A percentile compares a stretch with the other conserved stretches of the same genome.
Conservation (phyloP, 2,329 filamentous ascomycete genomes). For the Arachnomyces sp. region DNA sequence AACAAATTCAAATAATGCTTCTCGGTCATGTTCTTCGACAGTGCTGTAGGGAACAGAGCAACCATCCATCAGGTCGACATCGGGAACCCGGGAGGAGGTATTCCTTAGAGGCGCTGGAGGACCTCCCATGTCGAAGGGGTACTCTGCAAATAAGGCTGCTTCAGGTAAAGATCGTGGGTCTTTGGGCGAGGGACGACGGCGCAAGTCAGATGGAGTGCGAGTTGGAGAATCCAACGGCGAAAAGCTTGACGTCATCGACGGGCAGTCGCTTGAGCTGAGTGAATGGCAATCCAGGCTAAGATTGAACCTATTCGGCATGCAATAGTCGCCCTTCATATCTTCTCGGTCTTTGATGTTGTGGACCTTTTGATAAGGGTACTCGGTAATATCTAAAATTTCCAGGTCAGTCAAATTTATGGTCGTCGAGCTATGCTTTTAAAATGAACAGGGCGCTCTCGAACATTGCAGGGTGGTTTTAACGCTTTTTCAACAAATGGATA, state of each 20-base stretch:
- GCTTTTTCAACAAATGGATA: too few relatives aligned
- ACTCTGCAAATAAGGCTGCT: constrained; percentile 19
- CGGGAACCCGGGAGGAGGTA: constrained; percentile 25
- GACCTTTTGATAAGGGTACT: constrained; percentile 15
- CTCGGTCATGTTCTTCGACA: constrained; percentile 27
- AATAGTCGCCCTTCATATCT: constrained; percentile 33
- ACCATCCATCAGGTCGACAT: constrained; percentile 26
- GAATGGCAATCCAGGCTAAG: constrained; percentile 33
- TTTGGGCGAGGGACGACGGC: constrained; percentile 33
- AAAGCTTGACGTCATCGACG: constrained; percentile 33
- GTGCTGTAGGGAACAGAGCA: constrained; percentile 26
- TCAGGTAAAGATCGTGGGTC: constrained; percentile 32
- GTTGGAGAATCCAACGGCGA: constrained; percentile 34
- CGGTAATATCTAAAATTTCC: too few relatives aligned
- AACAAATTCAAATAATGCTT: constrained; percentile 29
- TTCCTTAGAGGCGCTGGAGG: constrained; percentile 27
- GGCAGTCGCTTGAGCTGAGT: constrained; percentile 32
- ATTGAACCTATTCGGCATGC: constrained; percentile 30
- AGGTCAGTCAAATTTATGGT: too few relatives aligned
- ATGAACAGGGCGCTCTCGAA: too few relatives aligned
- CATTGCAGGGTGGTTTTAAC: too few relatives aligned
- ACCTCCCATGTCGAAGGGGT: constrained; percentile 22
- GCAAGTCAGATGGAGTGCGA: constrained; percentile 20
- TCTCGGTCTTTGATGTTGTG: constrained; percentile 23
- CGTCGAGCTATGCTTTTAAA: too few relatives aligned